Evolutionary conservation across 2,329 filamentous ascomycete genomes (phyloP).

Genomic region (Ceratocystis destructans): DNA sequence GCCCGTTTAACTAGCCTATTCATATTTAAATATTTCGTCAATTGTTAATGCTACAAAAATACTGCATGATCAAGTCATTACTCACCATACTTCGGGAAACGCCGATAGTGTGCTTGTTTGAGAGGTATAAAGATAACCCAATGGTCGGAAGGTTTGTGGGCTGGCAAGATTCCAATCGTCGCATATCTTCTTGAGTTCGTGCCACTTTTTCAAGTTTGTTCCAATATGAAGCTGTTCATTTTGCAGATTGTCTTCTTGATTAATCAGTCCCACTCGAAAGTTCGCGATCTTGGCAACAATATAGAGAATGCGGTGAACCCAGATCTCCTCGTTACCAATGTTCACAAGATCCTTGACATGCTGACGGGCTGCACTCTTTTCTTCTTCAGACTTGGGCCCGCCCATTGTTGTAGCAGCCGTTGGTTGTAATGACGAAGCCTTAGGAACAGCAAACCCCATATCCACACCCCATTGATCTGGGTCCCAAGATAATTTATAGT

Average conservation of each 20-base stretch:
- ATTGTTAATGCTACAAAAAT: background rate
- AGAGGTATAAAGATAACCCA: conserved; percentile 59
- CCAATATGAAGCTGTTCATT: conserved; percentile 48
- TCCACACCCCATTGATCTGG: conserved; percentile 83
- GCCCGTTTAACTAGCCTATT: conserved; percentile 65
- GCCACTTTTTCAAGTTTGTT: conserved; percentile 62
- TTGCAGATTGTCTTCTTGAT: conserved; percentile 42
- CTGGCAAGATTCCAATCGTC: conserved; percentile 68
- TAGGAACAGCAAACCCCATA: conserved; percentile 44
- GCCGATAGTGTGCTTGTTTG: conserved; percentile 55
- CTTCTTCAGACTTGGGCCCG: conserved; percentile 24
- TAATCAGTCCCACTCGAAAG: conserved; percentile 60
- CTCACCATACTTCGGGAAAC: conserved; percentile 78
- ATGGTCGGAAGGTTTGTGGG: conserved; percentile 75
- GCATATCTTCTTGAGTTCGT: conserved; percentile 62
- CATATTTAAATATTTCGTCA: background rate
- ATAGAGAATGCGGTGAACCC: conserved; percentile 82
- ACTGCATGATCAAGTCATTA: conserved; percentile 16
- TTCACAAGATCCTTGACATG: conserved; percentile 7
- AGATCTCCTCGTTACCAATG: conserved; percentile 58
- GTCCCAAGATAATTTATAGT: conserved; percentile 78
- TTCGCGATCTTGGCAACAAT: conserved; percentile 78
- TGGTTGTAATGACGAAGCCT: background rate
- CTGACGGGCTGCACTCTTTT: conserved; percentile 33
- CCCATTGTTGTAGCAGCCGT: background rate